Evolutionary conservation across 495 filamentous ascomycete genomes (phyloP), one percentile per base, ranked within the genome.

Genomic region (Xylaria castorea): DNA sequence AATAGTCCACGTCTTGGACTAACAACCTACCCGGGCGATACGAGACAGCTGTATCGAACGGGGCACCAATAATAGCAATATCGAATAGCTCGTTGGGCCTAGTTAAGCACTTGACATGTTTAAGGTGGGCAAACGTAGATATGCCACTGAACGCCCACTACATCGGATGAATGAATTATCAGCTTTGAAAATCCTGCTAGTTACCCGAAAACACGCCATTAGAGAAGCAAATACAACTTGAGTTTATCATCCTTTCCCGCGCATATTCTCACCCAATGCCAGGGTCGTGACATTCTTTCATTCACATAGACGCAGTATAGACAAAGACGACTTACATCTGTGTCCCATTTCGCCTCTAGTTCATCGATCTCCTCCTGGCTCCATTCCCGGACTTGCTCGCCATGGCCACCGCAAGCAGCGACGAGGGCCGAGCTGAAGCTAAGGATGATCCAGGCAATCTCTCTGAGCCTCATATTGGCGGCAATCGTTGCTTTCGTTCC

Each of bases 11-110:
- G 60, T 14, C 30, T 25, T 14, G 8, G 34, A 48, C 6, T 30
- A 30, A 14, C 42, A 40, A 71, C 82, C 53, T 79, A 90, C 92
- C 92, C 64, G 93, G 93, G 74, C 93, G 84, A 82, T 95, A 95
- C 74, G 84, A 90, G 22, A 93, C 91, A 22, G 93, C 92, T 1
- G 93, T 95, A 79, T 97, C 93, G 76, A 97, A 97, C 0, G 93
- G 93, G 1, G 89, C 93, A 1, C 93, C 93, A 63, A 97, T 88
- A 62, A 97, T 88, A 42, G 86, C 93, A 73, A 97, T 94, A 78
- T 97, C 93, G 74, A 90, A 95, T 34, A 81, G 78, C 73, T 87
- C 87, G 48, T 87, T 81, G 0, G 91, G 92, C 60, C 88, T 87
- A 40, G 90, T 90, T 3, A 96, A 84, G 75, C 93, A 96, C 67